These are phyloP conservation scores for Populus ilicifolia DNA, from an alignment of 345 rosid species.

Conservation along the genomic window DNA sequence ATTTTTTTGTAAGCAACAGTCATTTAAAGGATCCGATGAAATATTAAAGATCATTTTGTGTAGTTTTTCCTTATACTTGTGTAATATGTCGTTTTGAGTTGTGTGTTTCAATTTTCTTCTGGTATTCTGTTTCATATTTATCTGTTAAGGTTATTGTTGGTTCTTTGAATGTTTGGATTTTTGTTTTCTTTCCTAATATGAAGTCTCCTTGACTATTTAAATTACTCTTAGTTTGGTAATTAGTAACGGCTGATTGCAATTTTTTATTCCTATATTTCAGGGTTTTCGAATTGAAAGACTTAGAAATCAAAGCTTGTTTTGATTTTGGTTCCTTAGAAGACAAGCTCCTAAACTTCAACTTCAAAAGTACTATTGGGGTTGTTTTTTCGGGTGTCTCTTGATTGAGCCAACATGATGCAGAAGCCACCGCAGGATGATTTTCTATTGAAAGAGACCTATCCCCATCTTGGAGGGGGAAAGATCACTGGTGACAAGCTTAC, in stretches of 20 bases:
- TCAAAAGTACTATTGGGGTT: slow-evolving; percentile 1
- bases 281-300: slow-evolving; percentile 12
- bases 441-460: slow-evolving; percentile 68
- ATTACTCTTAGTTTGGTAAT: neutral
- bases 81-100: neutral
- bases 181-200: slow-evolving; percentile 13
- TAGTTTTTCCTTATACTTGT: neutral
- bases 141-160: slow-evolving; percentile 1
- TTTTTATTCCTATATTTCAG: slow-evolving; percentile 24
- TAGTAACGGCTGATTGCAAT: slow-evolving; percentile 24
- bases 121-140: slow-evolving; percentile 3
- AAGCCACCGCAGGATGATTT: slow-evolving; percentile 75
- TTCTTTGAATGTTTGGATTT: slow-evolving; percentile 14
- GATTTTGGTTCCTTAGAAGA: neutral
- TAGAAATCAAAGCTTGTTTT: slow-evolving; percentile 9
- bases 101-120: slow-evolving; percentile 14
- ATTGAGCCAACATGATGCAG: slow-evolving; percentile 45
- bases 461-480: slow-evolving; percentile 77
- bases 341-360: slow-evolving; percentile 4
- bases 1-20: slow-evolving; percentile 5
- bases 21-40: slow-evolving; percentile 7
- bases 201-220: slow-evolving; percentile 18
- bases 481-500: slow-evolving; percentile 67
- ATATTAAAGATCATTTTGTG: neutral
- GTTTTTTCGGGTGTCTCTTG: slow-evolving; percentile 11